phyloP scores from a whole-genome alignment of 2,329 filamentous ascomycete genomes.

The Zymoseptoria brevis region DNA sequence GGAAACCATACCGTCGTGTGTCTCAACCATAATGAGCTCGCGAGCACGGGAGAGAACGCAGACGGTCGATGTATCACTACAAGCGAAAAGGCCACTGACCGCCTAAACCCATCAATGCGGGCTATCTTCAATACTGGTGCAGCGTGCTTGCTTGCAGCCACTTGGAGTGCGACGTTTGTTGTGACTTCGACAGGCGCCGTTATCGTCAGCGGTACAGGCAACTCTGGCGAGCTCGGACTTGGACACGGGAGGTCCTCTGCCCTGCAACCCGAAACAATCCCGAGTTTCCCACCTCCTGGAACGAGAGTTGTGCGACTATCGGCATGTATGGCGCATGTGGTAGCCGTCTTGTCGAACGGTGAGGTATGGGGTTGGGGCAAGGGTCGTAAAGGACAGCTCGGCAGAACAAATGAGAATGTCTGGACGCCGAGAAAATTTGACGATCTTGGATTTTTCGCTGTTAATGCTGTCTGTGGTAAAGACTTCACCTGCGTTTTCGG shows the following conservation, averaged over 20 bases:
- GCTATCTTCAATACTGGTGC: not conserved
- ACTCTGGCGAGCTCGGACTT: slow-evolving; percentile 65
- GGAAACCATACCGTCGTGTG: slow-evolving; percentile 82
- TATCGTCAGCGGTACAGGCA: slow-evolving; percentile 58
- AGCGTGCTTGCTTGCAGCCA: slow-evolving; percentile 48
- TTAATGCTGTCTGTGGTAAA: slow-evolving; percentile 65
- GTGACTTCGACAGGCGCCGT: slow-evolving; percentile 43
- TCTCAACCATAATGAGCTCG: slow-evolving; percentile 51
- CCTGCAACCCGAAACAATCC: slow-evolving; percentile 40
- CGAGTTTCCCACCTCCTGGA: slow-evolving; percentile 55
- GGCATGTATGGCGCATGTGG: slow-evolving; percentile 69
- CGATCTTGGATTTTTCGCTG: slow-evolving; percentile 53
- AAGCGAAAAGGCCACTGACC: not conserved
- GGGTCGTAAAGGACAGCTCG: slow-evolving; percentile 77
- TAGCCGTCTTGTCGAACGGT: slow-evolving; percentile 66
- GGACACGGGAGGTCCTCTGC: slow-evolving; percentile 34
- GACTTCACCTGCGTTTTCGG: slow-evolving; percentile 74
- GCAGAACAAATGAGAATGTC: slow-evolving; percentile 47
- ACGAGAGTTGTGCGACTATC: slow-evolving; percentile 56
- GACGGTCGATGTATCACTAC: slow-evolving; percentile 36
- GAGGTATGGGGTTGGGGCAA: slow-evolving; percentile 83
- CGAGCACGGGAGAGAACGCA: slow-evolving; percentile 56
- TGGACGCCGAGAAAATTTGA: slow-evolving; percentile 55
- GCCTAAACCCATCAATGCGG: not conserved
- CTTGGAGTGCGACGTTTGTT: slow-evolving; percentile 68